These are phyloP conservation scores for Suhomyces tanzawaensis DNA, from an alignment of 805 yeast species.

Conservation along the genomic window DNA sequence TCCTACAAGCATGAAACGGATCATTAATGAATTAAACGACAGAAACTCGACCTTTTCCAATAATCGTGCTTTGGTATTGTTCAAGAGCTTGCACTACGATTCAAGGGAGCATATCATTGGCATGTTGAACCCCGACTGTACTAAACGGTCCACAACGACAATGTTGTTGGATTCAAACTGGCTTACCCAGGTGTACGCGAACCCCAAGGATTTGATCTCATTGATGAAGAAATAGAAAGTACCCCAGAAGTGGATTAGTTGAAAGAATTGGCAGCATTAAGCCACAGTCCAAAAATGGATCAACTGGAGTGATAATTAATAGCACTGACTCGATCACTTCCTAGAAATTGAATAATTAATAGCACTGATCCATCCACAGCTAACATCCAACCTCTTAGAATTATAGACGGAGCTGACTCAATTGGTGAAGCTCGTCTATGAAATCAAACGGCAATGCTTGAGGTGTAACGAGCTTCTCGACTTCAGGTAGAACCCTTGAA, in stretches of 20 bases:
- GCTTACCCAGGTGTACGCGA: constrained; percentile 39
- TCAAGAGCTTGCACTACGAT: constrained; percentile 38
- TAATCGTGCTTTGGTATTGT: constrained; percentile 34
- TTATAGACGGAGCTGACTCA: too few relatives aligned
- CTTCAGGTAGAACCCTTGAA: too few relatives aligned
- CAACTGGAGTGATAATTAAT: too few relatives aligned
- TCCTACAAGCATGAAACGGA: constrained; percentile 10
- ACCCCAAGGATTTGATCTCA: constrained; percentile 32
- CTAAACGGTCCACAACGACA: constrained; percentile 22
- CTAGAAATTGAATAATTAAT: too few relatives aligned
- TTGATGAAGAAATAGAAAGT: constrained; percentile 7
- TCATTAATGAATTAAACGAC: constrained; percentile 14
- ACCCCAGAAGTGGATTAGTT: background rate
- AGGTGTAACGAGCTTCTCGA: too few relatives aligned
- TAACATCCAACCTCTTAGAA: too few relatives aligned
- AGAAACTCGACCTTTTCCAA: constrained; percentile 9
- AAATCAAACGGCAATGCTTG: too few relatives aligned
- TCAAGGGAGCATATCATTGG: constrained; percentile 31
- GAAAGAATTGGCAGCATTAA: too few relatives aligned
- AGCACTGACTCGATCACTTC: too few relatives aligned
- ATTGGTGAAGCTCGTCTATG: too few relatives aligned
- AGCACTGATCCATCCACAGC: too few relatives aligned
- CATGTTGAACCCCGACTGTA: constrained; percentile 32
- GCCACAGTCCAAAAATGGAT: too few relatives aligned
- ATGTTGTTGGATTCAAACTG: constrained; percentile 32